Conservation (phyloP, 2,329 filamentous ascomycete species). For the Pseudophaeomoniella oleicola region DNA sequence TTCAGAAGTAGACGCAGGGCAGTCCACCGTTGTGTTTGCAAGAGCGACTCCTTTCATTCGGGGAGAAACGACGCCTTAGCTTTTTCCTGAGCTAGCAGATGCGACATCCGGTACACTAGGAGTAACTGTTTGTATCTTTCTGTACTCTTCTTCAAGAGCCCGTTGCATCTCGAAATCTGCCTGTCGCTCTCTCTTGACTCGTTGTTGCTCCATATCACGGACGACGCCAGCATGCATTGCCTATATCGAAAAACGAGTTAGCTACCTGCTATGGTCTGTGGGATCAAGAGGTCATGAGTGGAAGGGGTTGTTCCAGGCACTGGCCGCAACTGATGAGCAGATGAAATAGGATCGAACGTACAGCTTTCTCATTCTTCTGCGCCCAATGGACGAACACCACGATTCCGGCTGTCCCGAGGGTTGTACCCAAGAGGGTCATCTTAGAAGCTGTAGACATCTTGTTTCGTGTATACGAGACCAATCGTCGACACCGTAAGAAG, state of each 20-base stretch:
- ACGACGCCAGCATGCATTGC: constrained; percentile 93
- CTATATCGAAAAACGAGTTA: constrained; percentile 20
- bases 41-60: too few relatives aligned
- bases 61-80: too few relatives aligned
- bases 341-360: too few relatives aligned
- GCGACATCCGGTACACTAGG: background rate
- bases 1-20: too few relatives aligned
- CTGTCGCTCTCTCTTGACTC: constrained; percentile 77
- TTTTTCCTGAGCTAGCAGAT: background rate
- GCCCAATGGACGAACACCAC: constrained; percentile 80
- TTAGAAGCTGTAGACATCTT: constrained; percentile 84
- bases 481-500: too few relatives aligned
- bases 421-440: constrained; percentile 65
- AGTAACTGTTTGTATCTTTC: constrained; percentile 69
- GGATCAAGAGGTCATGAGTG: too few relatives aligned
- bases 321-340: too few relatives aligned
- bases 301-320: too few relatives aligned
- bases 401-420: constrained; percentile 59
- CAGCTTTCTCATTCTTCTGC: constrained; percentile 69
- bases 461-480: background rate
- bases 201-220: constrained; percentile 87
- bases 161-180: constrained; percentile 90
- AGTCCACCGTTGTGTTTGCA: too few relatives aligned
- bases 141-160: constrained; percentile 74
- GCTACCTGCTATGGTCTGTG: too few relatives aligned